Evolutionary conservation across 2,329 filamentous ascomycete genomes (phyloP), one percentile per base, ranked within the genome.

Genomic region (Trichophyton rubrum): DNA sequence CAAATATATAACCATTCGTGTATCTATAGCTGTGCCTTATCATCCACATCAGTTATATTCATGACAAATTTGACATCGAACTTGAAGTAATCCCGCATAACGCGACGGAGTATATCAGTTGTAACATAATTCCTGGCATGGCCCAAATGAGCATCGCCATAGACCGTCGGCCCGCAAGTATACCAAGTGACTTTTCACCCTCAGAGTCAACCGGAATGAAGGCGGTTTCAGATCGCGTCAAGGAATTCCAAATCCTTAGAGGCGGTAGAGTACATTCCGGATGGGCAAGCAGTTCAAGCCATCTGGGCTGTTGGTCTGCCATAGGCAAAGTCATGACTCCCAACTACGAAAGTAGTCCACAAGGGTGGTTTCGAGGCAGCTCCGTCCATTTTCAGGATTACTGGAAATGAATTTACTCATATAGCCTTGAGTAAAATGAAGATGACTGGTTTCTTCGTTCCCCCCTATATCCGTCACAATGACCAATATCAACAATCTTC

Each of bases 101-200:
- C 89, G 68, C 90, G 85, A 63, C 90, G 83, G 66, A 95, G 85
- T 64, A 95, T 90, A 73, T 95, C 90, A 53, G 89, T 93, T 56
- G 86, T 89, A 64, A 95, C 88, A 81, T 95, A 95, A 76, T 95
- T 95, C 67, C 89, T 81, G 33, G 89, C 90, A 74, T 95, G 90
- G 33, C 89, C 87, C 63, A 92, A 74, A 77, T 92, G 89, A 64
- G 86, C 82, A 75, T 90, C 86, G 71, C 91, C 88, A 72, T 89
- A 89, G 49, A 88, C 86, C 0, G 90, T 95, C 61, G 90, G 90
- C 20, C 90, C 90, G 77, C 90, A 96, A 66, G 86, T 87, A 73
- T 95, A 95, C 89, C 90, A 95, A 3, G 84, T 85, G 27, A 95
- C 82, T 86, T 85, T 67, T 78, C 81, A 41, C 80, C 81, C 30